phyloP scores from a whole-genome alignment of 257 asterid genomes.

The Ocimum tenuiflorum region DNA sequence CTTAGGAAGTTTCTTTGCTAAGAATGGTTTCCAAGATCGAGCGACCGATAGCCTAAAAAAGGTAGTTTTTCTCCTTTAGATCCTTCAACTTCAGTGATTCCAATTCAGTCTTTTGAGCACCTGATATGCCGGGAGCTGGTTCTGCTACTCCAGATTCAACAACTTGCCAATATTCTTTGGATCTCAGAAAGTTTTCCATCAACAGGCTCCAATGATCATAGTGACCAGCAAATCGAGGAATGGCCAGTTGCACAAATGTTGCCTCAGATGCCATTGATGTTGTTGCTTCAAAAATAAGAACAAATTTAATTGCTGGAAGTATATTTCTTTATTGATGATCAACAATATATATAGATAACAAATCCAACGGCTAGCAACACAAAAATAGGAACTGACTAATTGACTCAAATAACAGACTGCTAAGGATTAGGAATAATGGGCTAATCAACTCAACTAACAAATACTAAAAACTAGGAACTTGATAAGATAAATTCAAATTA shows the following conservation, averaged over 20 bases:
- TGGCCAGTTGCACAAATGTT: no score
- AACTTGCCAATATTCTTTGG: neutral
- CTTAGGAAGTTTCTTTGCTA: slow-evolving; percentile 6
- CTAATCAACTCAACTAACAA: no score
- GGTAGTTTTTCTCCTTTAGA: slow-evolving; percentile 8
- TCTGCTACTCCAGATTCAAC: neutral
- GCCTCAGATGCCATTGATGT: no score
- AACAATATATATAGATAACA: no score
- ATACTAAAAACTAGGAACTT: no score
- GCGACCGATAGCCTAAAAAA: neutral
- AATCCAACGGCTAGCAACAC: no score
- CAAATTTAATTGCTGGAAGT: no score
- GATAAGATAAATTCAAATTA: no score
- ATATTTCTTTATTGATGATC: no score
- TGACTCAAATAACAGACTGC: no score
- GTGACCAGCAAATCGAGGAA: slow-evolving; percentile 7
- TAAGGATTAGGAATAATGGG: no score
- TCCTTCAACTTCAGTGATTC: neutral
- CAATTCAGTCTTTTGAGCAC: neutral
- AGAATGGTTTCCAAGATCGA: slow-evolving; percentile 18
- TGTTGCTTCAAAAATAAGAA: neutral
- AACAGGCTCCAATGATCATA: slow-evolving; percentile 16
- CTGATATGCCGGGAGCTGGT: neutral
- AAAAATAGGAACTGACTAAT: no score
- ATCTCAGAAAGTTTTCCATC: slow-evolving; percentile 10